Percentiles rank a stretch among this genome's conserved stretches.
Conservation (phyloP, 352 stramenopile species). For the Elongisporangium undulatum region DNA sequence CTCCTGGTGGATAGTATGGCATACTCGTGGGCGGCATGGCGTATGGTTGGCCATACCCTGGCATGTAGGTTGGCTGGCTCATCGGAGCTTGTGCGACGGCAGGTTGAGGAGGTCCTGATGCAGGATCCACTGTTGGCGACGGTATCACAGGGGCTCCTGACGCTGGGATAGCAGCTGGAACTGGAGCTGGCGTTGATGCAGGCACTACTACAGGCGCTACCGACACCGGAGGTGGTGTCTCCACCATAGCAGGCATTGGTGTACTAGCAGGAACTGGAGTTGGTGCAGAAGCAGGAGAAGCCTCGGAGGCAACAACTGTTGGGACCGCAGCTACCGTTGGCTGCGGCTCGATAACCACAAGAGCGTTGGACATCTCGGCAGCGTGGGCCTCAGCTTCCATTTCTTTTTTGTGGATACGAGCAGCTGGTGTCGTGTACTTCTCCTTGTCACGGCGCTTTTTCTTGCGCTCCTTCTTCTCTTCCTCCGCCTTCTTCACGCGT, state of each 20-base stretch:
- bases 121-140: background rate
- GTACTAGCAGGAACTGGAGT: slow-evolving; percentile 2
- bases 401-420: slow-evolving; percentile 49
- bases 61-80: slow-evolving; percentile 25
- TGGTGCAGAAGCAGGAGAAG: slow-evolving; percentile 5
- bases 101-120: slow-evolving; percentile 5
- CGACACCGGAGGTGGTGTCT: background rate
- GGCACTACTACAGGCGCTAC: background rate
- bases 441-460: slow-evolving; percentile 49
- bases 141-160: background rate
- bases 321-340: slow-evolving; percentile 1
- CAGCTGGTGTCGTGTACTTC: slow-evolving; percentile 52
- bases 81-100: slow-evolving; percentile 7
- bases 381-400: slow-evolving; percentile 14
- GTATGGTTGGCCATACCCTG: slow-evolving; percentile 17
- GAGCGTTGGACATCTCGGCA: slow-evolving; percentile 32
- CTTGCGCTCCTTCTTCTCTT: slow-evolving; percentile 36
- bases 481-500: slow-evolving; percentile 28
- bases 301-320: slow-evolving; percentile 3
- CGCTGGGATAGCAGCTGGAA: slow-evolving; percentile 5
- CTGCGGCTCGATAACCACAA: slow-evolving; percentile 44
- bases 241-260: background rate
- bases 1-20: background rate
- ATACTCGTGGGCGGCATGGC: slow-evolving; percentile 1
- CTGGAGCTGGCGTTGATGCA: slow-evolving; percentile 1